These are phyloP conservation scores for Thielaviopsis ethacetica DNA, from an alignment of 2,329 filamentous ascomycete species.

Conservation along the genomic window DNA sequence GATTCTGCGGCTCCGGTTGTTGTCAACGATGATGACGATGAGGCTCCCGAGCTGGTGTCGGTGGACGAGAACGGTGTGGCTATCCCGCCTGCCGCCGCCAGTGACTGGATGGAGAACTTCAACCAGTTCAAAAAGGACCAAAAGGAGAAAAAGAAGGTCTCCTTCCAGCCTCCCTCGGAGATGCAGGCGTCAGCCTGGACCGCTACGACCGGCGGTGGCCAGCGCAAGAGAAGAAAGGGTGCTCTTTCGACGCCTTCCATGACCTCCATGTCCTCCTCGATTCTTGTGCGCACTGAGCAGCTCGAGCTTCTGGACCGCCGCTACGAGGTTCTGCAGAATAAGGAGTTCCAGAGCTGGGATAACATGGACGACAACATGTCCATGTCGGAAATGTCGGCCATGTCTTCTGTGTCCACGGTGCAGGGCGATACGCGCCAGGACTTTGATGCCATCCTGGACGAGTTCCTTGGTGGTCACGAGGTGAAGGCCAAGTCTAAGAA, in stretches of 20 bases:
- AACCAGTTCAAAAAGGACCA: constrained; percentile 84
- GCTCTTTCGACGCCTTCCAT: constrained; percentile 74
- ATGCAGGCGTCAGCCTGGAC: constrained; percentile 56
- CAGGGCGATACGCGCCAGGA: constrained; percentile 54
- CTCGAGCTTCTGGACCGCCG: constrained; percentile 71
- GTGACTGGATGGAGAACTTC: constrained; percentile 84
- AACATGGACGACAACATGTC: constrained; percentile 29
- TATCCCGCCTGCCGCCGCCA: constrained; percentile 39
- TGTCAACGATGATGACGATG: constrained; percentile 16
- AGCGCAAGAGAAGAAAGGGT: constrained; percentile 87
- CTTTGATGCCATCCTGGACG: constrained; percentile 83
- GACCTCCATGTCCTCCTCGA: constrained; percentile 86
- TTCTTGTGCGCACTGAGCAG: constrained; percentile 74
- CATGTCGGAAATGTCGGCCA: constrained; percentile 39
- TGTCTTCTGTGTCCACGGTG: constrained; percentile 49
- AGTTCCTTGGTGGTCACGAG: constrained; percentile 53
- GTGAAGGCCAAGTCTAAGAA: constrained; percentile 44
- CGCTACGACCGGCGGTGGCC: constrained; percentile 61
- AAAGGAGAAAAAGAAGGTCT: constrained; percentile 26
- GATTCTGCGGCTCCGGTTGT: constrained; percentile 14
- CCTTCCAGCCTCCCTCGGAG: constrained; percentile 37
- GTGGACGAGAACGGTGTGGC: constrained; percentile 24
- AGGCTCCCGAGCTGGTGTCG: constrained; percentile 32
- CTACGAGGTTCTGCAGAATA: constrained; percentile 72
- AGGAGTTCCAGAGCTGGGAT: constrained; percentile 40